Base-by-base conservation (phyloP, 768 basidiomycete genomes). In the Lanmaoa rubissima region DNA sequence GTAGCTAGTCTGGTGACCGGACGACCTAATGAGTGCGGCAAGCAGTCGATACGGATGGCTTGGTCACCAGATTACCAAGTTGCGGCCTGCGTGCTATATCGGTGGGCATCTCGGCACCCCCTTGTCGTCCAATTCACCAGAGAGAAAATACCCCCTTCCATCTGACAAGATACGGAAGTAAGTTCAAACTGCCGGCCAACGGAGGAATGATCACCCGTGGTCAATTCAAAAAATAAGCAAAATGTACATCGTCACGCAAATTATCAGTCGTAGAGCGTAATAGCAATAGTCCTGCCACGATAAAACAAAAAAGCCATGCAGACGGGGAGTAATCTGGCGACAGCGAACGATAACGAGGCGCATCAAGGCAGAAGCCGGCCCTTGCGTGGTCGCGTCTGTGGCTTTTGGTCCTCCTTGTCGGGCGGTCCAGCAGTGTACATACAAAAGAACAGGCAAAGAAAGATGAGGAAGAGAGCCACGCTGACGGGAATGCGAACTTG, bases 371-470 rank as follows among this genome's bases (percentile, higher is more conserved):
- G 3, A 14, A 11, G 19, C 32, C 31, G 21, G 31, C 4, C n/a
- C 42, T 36, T 7, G 12, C 28, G 28, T 3, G 32, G 36, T n/a
- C 24, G 49, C 12, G 31, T 59, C 36, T 34, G 53, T 9, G 35
- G 1, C 14, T 36, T 51, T 36, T 41, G 21, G 2, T 55, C 51
- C 28, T 69, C 69, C 35, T 55, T 71, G 3, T 53, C 46, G 3
- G 58, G 60, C 5, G 61, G 48, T n/a, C 63, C 55, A 1, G 65
- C 71, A 3, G 63, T 65, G 44, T 63, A 57, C 52, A 73, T 45
- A 55, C 69, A 75, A 61, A 70, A 73, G 39, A 66, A 59, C 10
- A 78, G 52, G 13, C 60, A 63, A 6, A 68, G 32, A 9, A 60
- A 21, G 31, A 65, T 28, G 7, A 72, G 0, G 16, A 65, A 52